A percentile compares a stretch with the other conserved stretches of the same genome.
phyloP scores from a whole-genome alignment of 805 yeast genomes.

The Kazachstania taianensis region DNA sequence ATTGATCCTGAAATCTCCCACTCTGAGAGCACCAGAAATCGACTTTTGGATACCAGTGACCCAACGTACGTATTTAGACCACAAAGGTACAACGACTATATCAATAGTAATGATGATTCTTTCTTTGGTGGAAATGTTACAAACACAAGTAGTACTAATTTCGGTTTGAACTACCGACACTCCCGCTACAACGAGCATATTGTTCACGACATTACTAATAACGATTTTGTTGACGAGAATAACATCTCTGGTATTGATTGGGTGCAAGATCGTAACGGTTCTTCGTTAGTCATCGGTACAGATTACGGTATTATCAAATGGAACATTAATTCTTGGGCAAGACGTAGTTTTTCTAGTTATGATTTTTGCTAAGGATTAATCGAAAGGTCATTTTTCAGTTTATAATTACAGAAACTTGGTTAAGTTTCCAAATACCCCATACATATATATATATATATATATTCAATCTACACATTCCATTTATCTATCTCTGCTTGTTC shows the following conservation, averaged over 20 bases:
- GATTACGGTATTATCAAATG: conserved; percentile 60
- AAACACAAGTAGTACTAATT: background rate
- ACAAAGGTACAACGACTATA: background rate
- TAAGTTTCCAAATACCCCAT: background rate
- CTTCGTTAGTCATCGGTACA: conserved; percentile 49
- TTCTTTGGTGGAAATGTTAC: too few species aligned
- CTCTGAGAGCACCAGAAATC: background rate
- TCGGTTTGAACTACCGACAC: background rate
- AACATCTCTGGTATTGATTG: conserved; percentile 58
- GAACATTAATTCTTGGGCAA: conserved; percentile 56
- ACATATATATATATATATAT: conserved; percentile 1
- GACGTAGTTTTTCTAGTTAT: conserved; percentile 52
- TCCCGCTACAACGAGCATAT: background rate
- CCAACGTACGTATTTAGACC: too few species aligned
- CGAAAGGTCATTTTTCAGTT: background rate
- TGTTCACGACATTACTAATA: conserved; percentile 7
- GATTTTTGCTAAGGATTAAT: conserved; percentile 30
- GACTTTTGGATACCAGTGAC: background rate
- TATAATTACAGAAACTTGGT: background rate
- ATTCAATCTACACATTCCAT: conserved; percentile 36
- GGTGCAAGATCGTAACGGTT: conserved; percentile 40
- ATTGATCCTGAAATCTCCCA: conserved; percentile 3
- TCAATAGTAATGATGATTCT: conserved; percentile 2
- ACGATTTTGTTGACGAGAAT: conserved; percentile 28
- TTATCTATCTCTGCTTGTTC: conserved; percentile 33